A percentile compares a stretch with the other conserved stretches of the same genome.
Evolutionary conservation across 768 basidiomycete species (phyloP).

Genomic region (Termitomyces sp.): DNA sequence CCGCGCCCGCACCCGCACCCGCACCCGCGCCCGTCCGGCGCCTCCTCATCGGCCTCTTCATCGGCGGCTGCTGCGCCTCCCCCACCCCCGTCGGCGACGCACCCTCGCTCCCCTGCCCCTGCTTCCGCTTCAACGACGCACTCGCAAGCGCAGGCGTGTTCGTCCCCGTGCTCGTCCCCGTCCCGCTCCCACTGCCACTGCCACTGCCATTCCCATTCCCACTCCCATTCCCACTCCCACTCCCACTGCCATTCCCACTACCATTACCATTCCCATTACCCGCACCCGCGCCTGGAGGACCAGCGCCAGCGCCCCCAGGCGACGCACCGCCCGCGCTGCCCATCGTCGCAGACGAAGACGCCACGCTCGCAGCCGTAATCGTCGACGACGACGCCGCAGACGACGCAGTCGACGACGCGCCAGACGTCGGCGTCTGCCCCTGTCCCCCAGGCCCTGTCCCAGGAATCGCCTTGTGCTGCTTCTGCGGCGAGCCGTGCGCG

Average conservation of each 20-base stretch:
- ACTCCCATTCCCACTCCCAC: too few relatives aligned
- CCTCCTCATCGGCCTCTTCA: slow-evolving; percentile 51
- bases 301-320: too few relatives aligned
- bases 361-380: too few relatives aligned
- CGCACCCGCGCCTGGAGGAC: not conserved
- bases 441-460: not conserved
- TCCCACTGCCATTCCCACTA: too few relatives aligned
- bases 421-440: not conserved
- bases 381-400: slow-evolving; percentile 20
- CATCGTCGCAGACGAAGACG: too few relatives aligned
- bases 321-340: too few relatives aligned
- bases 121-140: slow-evolving; percentile 54
- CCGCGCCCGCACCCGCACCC: slow-evolving; percentile 14
- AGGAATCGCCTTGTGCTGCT: slow-evolving; percentile 56
- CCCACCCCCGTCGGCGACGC: slow-evolving; percentile 42
- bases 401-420: slow-evolving; percentile 13
- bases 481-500: slow-evolving; percentile 51
- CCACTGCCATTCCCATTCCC: too few relatives aligned
- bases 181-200: too few relatives aligned
- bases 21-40: slow-evolving; percentile 38
- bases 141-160: slow-evolving; percentile 46
- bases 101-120: slow-evolving; percentile 31
- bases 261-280: too few relatives aligned
- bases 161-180: not conserved
- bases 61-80: slow-evolving; percentile 20